A percentile compares a stretch with the other conserved stretches of the same genome.
phyloP scores from a whole-genome alignment of 1,284 basidiomycete genomes.

The Pseudozyma tsukubaensis region DNA sequence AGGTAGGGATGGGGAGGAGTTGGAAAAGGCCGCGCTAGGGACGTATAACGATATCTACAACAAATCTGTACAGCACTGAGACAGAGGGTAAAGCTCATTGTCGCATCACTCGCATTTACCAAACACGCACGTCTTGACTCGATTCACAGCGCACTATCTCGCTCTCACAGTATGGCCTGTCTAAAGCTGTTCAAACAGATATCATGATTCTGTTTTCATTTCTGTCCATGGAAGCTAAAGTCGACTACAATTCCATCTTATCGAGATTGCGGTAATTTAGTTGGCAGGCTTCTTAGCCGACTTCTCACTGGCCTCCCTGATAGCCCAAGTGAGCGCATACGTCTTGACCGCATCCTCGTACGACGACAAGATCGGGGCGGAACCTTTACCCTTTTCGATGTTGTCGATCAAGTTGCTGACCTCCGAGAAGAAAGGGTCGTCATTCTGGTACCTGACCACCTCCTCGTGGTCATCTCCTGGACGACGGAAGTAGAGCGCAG shows the following conservation, averaged over 20 bases:
- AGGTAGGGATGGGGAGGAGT: not conserved
- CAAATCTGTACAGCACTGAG: constrained; percentile 11
- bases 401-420: constrained; percentile 66
- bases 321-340: constrained; percentile 67
- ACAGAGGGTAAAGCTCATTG: no score
- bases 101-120: not conserved
- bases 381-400: constrained; percentile 60
- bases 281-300: constrained; percentile 48
- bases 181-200: not conserved
- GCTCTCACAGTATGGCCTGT: no score
- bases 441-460: constrained; percentile 66
- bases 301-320: constrained; percentile 63
- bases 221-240: no score
- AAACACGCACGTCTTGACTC: not conserved
- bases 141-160: no score
- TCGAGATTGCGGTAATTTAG: no score
- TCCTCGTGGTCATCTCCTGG: constrained; percentile 69
- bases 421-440: constrained; percentile 69
- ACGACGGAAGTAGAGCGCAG: constrained; percentile 66
- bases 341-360: constrained; percentile 68
- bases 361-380: constrained; percentile 57
- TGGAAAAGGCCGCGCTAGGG: constrained; percentile 2
- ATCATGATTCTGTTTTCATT: not conserved
- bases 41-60: constrained; percentile 29
- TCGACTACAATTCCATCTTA: constrained; percentile 4